phyloP scores from a whole-genome alignment of 306 rosid genomes.

The Cucurbita pepo region DNA sequence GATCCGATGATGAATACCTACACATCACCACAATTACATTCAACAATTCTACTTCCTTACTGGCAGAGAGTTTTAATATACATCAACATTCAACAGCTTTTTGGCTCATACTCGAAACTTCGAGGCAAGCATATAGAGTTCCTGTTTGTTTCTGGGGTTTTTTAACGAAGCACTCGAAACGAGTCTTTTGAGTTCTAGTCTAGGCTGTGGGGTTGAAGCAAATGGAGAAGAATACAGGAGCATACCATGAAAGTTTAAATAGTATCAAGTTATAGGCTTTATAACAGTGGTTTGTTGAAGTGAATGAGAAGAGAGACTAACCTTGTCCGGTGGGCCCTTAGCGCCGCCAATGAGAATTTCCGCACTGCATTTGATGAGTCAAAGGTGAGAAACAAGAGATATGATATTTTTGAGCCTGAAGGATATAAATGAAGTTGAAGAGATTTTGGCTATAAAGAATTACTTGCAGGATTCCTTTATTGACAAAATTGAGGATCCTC shows the following conservation, averaged over 20 bases:
- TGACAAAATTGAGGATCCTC: constrained; percentile 64
- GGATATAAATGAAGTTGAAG: not conserved
- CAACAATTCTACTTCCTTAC: too few species aligned
- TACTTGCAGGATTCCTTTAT: constrained; percentile 85
- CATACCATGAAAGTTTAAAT: too few species aligned
- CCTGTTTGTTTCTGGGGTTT: not conserved
- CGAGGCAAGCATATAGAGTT: not conserved
- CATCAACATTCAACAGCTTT: not conserved
- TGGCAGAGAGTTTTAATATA: not conserved
- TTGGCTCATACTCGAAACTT: not conserved
- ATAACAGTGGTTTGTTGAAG: not conserved
- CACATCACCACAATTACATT: not conserved
- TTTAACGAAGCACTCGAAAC: too few species aligned
- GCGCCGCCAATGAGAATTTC: constrained; percentile 73
- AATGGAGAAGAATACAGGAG: not conserved
- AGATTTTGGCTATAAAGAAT: not conserved
- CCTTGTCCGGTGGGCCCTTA: constrained; percentile 96
- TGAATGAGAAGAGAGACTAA: constrained; percentile 19
- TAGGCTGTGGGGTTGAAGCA: not conserved
- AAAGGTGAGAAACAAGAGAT: too few species aligned
- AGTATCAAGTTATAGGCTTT: not conserved
- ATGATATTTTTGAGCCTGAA: not conserved
- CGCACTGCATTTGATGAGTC: constrained; percentile 36
- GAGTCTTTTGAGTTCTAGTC: not conserved
- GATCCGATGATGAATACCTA: constrained; percentile 85